Base-by-base conservation (phyloP, 2,329 filamentous ascomycete species). In the Fusarium tjaetaba region DNA sequence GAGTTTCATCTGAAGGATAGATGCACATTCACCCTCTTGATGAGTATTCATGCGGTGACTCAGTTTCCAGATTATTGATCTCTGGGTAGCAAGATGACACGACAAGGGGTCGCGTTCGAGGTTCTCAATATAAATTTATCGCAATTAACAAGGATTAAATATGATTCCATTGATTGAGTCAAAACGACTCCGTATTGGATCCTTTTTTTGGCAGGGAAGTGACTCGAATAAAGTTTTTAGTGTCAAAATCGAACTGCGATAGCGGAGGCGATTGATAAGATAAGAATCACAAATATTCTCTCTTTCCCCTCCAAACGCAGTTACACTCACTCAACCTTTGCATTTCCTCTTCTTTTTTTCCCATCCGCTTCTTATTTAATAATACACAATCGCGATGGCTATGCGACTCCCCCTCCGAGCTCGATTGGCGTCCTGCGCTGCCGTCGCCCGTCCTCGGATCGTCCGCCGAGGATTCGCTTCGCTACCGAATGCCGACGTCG, bases 401-500 rank as follows among this genome's bases (percentile, higher is more conserved):
- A 75, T 84, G 72, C 82, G 82, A 72, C 70, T 81, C 41, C 78
- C 83, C 36, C 73, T 85, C 48, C 81, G 82, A 75, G 80, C 82
- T 68, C 83, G 82, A 79, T 78, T 82, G 78, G 78, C 79, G 59
- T 71, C 65, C 59, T 76, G 76, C 75, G 66, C 65, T 65, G 64
- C 65, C 66, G 62, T 70, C 62, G 71, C 62, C 43, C 49, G 74
- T 64, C 68, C 80, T 56, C 79, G 78, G 18, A 73, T 80, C 70
- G 74, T 78, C 64, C 72, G 76, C 61, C 80, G 79, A 57, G 68
- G 73, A 34, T 76, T 81, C 60, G 81, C 82, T 36, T 81, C 79
- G 55, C 75, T 86, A 18, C 87, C 92, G 15, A 94, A 92, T 75
- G 88, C 93, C 55, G 94, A 97, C 79, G 94, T 94, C 41, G 79